Evolutionary conservation across 2,329 filamentous ascomycete species (phyloP), one percentile per base, ranked within the genome.

Genomic region (Verticillium nubilum): DNA sequence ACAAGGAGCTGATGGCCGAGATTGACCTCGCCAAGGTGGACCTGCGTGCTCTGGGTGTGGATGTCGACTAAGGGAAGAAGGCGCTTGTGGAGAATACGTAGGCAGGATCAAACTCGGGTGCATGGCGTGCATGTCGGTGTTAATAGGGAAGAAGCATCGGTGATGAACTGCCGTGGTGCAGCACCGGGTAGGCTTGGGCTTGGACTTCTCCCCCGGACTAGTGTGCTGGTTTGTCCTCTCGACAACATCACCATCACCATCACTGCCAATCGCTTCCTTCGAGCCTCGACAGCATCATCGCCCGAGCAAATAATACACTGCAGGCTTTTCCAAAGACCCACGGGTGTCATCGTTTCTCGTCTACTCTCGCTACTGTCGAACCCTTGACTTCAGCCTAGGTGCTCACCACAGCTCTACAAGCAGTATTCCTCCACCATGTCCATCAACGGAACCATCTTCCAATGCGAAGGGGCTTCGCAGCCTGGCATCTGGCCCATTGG

Each of bases 1-100:
- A 98, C 76, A 86, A 88, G 72, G 93, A 97, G 77, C 80, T 99
- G 68, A 92, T 95, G 83, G 80, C 78, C 68, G 90, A 98, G 78
- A 95, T 96, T 70, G 83, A 91, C 63, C 67, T 87, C 74, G 91
- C 91, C 64, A 88, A 89, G 78, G 78, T 77, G 62, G 91, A 96
- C 67, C 77, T 96, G 73, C 84, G 85, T 70, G 80, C 80, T 61
- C 85, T 89, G 73, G 91, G 91, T 9, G 90, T 96, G 47, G 86
- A 89, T 66, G 88, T 94, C 61, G 89, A 96, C 80, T 88, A 80
- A 78, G 19, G 52, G 25, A 53, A 53, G 52, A 17, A 28, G 25
- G 47, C 17, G 57, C 28, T 9, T 12, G 25, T 52, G 10, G 35
- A 5, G 26, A 53, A 12, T 2, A 53, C 4, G 52, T 5, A n/a